Evolutionary conservation across 306 rosid genomes (phyloP).

Genomic region (Trifolium dubium): DNA sequence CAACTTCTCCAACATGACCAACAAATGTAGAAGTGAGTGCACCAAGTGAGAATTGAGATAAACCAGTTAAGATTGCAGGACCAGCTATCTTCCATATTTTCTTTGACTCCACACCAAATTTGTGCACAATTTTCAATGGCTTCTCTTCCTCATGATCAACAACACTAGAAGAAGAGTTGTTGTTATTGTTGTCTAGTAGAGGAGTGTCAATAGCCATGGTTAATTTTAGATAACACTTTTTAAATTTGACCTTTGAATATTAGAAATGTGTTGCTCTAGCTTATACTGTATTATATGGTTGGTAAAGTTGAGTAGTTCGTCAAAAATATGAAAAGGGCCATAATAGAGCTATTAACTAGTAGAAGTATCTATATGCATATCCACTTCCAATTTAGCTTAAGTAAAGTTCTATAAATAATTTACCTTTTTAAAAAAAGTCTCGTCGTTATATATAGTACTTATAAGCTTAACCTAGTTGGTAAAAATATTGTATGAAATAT

Average conservation of each 20-base stretch:
- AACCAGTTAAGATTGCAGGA: slow-evolving; percentile 60
- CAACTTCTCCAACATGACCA: slow-evolving; percentile 57
- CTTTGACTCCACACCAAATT: slow-evolving; percentile 48
- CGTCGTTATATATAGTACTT: no score
- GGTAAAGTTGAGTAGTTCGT: neutral
- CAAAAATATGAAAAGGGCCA: neutral
- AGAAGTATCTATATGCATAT: no score
- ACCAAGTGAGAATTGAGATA: slow-evolving; percentile 67
- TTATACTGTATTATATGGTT: slow-evolving; percentile 14
- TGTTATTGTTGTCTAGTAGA: slow-evolving; percentile 32
- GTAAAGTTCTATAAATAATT: no score
- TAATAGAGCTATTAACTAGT: no score
- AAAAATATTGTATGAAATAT: no score
- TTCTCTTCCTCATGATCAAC: slow-evolving; percentile 37
- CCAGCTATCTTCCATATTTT: slow-evolving; percentile 60
- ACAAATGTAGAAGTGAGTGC: slow-evolving; percentile 68
- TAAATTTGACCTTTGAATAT: neutral
- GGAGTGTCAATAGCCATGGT: slow-evolving; percentile 44
- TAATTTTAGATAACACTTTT: neutral
- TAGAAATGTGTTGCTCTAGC: neutral
- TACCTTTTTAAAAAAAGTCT: no score
- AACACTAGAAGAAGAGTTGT: slow-evolving; percentile 22
- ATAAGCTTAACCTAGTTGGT: no score
- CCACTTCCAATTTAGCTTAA: no score
- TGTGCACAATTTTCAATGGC: slow-evolving; percentile 9